Percentiles rank a stretch among this genome's conserved stretches.
Conservation (phyloP, 2,329 filamentous ascomycete genomes). For the Fusarium neocosmosporiellum region DNA sequence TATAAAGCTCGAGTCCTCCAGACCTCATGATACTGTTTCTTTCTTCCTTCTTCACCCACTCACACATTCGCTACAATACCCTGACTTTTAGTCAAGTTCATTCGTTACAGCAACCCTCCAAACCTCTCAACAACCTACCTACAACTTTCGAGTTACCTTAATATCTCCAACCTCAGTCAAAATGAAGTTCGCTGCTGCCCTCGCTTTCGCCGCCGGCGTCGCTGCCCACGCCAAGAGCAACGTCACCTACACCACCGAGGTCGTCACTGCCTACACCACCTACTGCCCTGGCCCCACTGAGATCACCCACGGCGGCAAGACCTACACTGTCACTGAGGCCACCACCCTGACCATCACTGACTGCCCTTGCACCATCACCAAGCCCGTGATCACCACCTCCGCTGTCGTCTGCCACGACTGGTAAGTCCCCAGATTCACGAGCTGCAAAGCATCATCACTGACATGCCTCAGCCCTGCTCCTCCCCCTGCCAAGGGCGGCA, state of each 20-base stretch:
- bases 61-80: slow-evolving; percentile 42
- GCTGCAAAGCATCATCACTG: slow-evolving; percentile 27
- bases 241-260: slow-evolving; percentile 71
- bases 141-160: slow-evolving; percentile 50
- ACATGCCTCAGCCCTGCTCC: slow-evolving; percentile 38
- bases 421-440: slow-evolving; percentile 49
- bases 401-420: slow-evolving; percentile 66
- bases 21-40: slow-evolving; percentile 46
- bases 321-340: slow-evolving; percentile 76
- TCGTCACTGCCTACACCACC: slow-evolving; percentile 74
- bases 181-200: slow-evolving; percentile 72
- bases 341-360: slow-evolving; percentile 78
- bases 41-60: slow-evolving; percentile 59
- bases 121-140: slow-evolving; percentile 31
- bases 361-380: slow-evolving; percentile 77
- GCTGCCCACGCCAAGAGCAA: slow-evolving; percentile 57
- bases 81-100: slow-evolving; percentile 46
- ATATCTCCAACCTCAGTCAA: slow-evolving; percentile 61
- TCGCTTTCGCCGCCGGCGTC: slow-evolving; percentile 64
- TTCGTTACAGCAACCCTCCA: slow-evolving; percentile 37
- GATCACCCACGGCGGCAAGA: slow-evolving; percentile 71
- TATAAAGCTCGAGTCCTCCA: slow-evolving; percentile 63
- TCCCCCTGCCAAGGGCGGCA: slow-evolving; percentile 48
- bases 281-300: slow-evolving; percentile 77
- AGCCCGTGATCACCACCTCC: slow-evolving; percentile 65